A percentile compares a stretch with the other conserved stretches of the same genome.
These are phyloP conservation scores for Suhomyces emberorum DNA, from an alignment of 805 yeast species.

Conservation along the genomic window DNA sequence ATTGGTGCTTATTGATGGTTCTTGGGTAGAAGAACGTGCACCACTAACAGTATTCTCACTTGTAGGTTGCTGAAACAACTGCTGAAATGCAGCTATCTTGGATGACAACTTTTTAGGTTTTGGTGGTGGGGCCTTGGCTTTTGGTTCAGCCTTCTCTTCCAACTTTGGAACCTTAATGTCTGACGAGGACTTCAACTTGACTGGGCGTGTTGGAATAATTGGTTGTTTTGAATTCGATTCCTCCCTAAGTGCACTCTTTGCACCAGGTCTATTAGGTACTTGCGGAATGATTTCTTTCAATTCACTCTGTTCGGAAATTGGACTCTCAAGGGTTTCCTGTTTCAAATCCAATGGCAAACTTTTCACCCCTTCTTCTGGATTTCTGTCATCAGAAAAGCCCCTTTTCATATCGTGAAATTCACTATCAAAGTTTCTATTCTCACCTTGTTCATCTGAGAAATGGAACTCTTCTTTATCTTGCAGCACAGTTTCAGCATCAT, in stretches of 20 bases:
- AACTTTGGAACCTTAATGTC: too few species aligned
- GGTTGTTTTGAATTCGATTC: constrained; percentile 4
- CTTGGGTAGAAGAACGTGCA: background rate
- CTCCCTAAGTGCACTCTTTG: background rate
- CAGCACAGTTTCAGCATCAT: constrained; percentile 29
- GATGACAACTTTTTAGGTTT: constrained; percentile 78
- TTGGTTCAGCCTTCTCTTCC: background rate
- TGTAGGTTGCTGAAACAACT: constrained; percentile 51
- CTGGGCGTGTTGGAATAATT: constrained; percentile 13
- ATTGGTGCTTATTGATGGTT: background rate
- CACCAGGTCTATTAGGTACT: constrained; percentile 1
- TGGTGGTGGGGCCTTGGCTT: constrained; percentile 43
- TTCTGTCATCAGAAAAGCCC: background rate
- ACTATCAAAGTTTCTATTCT: background rate
- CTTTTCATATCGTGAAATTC: too few species aligned
- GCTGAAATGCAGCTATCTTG: constrained; percentile 77
- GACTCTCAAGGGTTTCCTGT: background rate
- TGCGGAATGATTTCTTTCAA: background rate
- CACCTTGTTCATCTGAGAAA: background rate
- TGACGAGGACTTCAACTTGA: constrained; percentile 3
- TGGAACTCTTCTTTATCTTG: constrained; percentile 25
- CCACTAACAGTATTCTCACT: background rate
- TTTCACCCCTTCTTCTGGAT: background rate
- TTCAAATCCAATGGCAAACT: background rate
- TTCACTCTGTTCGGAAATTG: background rate